These are phyloP conservation scores for Aspergillus transmontanensis DNA, from an alignment of 2,329 filamentous ascomycete genomes.

Conservation along the genomic window DNA sequence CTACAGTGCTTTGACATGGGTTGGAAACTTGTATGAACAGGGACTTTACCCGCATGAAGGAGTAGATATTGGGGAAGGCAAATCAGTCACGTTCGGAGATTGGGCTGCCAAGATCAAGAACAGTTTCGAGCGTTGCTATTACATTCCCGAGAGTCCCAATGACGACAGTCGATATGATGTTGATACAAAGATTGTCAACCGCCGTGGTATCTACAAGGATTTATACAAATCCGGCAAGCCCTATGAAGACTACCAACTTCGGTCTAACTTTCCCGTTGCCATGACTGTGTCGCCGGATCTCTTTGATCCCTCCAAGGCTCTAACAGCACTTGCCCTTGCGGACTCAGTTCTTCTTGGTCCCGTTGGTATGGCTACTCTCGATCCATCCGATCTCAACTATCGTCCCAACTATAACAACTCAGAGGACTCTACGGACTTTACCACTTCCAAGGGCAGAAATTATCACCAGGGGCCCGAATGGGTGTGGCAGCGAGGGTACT, in stretches of 20 bases:
- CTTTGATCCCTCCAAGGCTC: constrained; percentile 76
- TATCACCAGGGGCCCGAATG: constrained; percentile 99
- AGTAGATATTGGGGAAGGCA: constrained; percentile 67
- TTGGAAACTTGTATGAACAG: constrained; percentile 65
- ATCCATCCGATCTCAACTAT: constrained; percentile 91
- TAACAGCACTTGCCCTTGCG: constrained; percentile 76
- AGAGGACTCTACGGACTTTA: constrained; percentile 88
- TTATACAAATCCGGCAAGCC: constrained; percentile 91
- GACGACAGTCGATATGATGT: constrained; percentile 80
- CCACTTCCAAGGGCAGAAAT: constrained; percentile 90
- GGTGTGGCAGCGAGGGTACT: constrained; percentile 97
- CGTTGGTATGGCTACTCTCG: constrained; percentile 92
- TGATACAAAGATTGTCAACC: constrained; percentile 77
- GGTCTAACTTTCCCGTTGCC: constrained; percentile 90
- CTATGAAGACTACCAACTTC: constrained; percentile 96
- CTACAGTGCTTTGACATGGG: constrained; percentile 87
- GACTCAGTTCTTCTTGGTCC: constrained; percentile 82
- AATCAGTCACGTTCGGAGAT: constrained; percentile 67
- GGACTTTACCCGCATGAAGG: constrained; percentile 73
- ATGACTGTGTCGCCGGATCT: constrained; percentile 92
- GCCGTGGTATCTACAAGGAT: constrained; percentile 97
- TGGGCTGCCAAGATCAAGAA: constrained; percentile 81
- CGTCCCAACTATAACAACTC: constrained; percentile 92
- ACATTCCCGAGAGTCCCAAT: constrained; percentile 68
- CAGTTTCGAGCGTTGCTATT: constrained; percentile 93